These are phyloP conservation scores for Hymenoscyphus fraxineus DNA, from an alignment of 2,329 filamentous ascomycete species.

Conservation along the genomic window DNA sequence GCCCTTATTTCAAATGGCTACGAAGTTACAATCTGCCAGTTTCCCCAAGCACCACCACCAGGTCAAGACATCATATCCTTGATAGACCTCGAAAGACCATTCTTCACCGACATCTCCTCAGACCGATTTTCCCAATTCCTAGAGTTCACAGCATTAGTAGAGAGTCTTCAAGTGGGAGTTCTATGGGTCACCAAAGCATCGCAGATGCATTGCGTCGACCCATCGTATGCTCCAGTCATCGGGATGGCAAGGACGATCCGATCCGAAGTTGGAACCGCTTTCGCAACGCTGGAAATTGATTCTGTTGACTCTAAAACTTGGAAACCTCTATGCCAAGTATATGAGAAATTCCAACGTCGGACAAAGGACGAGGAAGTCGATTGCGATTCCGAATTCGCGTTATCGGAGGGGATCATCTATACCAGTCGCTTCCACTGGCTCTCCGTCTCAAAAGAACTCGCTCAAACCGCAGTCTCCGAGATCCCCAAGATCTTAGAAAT, in stretches of 20 bases:
- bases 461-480: neutral
- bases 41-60: constrained; percentile 5
- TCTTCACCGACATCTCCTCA: constrained; percentile 27
- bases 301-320: constrained; percentile 2
- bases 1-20: neutral
- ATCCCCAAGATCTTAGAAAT: constrained; percentile 15
- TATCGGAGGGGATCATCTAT: neutral
- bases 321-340: constrained; percentile 4
- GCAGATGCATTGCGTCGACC: constrained; percentile 25
- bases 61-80: constrained; percentile 28
- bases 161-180: constrained; percentile 8
- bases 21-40: neutral
- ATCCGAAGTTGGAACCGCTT: constrained; percentile 19
- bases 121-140: constrained; percentile 14
- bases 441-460: constrained; percentile 13
- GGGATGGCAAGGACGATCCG: constrained; percentile 24
- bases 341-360: constrained; percentile 13
- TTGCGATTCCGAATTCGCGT: neutral
- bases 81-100: constrained; percentile 27
- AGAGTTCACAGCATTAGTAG: constrained; percentile 7
- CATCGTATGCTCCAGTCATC: constrained; percentile 19
- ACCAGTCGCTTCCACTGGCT: neutral
- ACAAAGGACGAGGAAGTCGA: constrained; percentile 4
- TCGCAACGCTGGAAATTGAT: constrained; percentile 28
- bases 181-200: constrained; percentile 25